phyloP scores from a whole-genome alignment of 176 grass and related monocot genomes.

The Phyllostachys edulis region DNA sequence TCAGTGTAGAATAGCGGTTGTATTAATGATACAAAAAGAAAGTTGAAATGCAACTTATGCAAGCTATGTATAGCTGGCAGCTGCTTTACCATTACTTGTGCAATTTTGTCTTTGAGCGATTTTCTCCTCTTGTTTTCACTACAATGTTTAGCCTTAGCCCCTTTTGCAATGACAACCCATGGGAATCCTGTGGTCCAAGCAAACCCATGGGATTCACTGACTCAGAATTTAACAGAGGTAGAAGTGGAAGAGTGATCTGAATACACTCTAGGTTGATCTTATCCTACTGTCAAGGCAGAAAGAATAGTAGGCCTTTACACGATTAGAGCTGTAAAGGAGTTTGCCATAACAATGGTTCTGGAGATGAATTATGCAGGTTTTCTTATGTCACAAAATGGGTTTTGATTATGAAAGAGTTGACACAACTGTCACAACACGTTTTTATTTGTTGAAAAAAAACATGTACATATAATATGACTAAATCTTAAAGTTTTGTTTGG shows the following conservation, averaged over 20 bases:
- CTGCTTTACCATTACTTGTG: conserved; percentile 30
- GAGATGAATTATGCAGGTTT: neutral
- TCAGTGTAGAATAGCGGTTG: conserved; percentile 47
- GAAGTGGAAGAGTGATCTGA: neutral
- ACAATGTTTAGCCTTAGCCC: neutral
- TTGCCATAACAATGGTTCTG: neutral
- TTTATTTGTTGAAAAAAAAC: neutral
- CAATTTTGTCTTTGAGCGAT: neutral
- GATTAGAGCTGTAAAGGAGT: neutral
- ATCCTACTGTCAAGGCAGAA: neutral
- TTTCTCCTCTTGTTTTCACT: neutral
- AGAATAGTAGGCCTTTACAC: neutral
- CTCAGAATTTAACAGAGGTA: neutral
- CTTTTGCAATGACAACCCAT: neutral
- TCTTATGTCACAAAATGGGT: neutral
- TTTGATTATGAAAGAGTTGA: neutral
- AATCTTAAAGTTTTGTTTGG: neutral
- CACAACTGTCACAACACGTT: neutral
- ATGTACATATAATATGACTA: neutral
- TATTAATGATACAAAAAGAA: conserved; percentile 49
- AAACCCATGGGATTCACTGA: neutral
- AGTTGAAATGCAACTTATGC: conserved; percentile 38
- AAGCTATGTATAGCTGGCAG: conserved; percentile 44
- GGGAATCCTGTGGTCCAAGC: neutral
- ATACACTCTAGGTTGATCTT: neutral